Evolutionary conservation across 169 alveolate species (phyloP).

Genomic region (Plasmodium gonderi): DNA sequence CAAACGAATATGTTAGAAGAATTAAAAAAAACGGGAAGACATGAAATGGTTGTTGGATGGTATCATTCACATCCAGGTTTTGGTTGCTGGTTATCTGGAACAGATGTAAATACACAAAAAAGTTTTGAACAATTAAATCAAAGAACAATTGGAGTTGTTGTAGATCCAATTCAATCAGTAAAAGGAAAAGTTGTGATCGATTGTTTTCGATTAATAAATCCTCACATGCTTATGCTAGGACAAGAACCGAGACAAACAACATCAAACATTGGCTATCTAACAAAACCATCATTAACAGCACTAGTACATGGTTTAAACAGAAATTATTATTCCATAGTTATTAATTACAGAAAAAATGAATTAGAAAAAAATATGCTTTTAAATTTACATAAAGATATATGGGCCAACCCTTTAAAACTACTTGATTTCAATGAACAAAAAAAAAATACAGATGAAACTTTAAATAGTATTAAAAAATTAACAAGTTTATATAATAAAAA

Average conservation of each 20-base stretch:
- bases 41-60: slow-evolving; percentile 99
- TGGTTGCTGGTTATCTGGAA: slow-evolving; percentile 99
- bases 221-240: slow-evolving; percentile 94
- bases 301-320: slow-evolving; percentile 96
- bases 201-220: slow-evolving; percentile 98
- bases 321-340: slow-evolving; percentile 97
- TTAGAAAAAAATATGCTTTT: slow-evolving; percentile 97
- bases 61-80: slow-evolving; percentile 99
- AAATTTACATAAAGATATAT: slow-evolving; percentile 94
- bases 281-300: slow-evolving; percentile 94
- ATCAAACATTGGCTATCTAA: slow-evolving; percentile 96
- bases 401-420: slow-evolving; percentile 96
- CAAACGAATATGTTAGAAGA: slow-evolving; percentile 99
- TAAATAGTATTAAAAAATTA: slow-evolving; percentile 6
- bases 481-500: slow-evolving; percentile 91
- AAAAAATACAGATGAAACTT: slow-evolving; percentile 20
- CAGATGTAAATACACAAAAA: slow-evolving; percentile 98
- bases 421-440: slow-evolving; percentile 77
- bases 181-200: slow-evolving; percentile 99
- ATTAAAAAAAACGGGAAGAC: slow-evolving; percentile 98
- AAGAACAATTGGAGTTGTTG: slow-evolving; percentile 99
- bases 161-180: slow-evolving; percentile 99
- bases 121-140: slow-evolving; percentile 98
- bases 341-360: slow-evolving; percentile 97
- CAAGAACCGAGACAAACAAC: slow-evolving; percentile 99